These are phyloP conservation scores for Epichloe typhina DNA, from an alignment of 2,329 filamentous ascomycete genomes.

Conservation along the genomic window DNA sequence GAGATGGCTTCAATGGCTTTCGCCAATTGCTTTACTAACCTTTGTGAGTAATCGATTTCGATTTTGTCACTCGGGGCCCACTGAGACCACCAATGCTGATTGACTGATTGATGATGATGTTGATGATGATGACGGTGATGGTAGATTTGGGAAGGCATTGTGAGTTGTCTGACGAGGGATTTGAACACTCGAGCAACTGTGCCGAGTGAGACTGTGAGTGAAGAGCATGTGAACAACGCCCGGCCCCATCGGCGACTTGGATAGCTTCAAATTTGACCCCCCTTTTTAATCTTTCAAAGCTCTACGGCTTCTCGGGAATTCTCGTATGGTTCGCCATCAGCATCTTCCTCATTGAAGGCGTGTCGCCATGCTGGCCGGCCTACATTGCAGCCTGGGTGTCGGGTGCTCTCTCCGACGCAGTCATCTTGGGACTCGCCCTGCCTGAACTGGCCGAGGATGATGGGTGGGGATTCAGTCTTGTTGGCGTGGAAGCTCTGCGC, in stretches of 20 bases:
- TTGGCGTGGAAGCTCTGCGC: not conserved
- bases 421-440: not conserved
- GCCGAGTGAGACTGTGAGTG: not conserved
- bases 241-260: too few species aligned
- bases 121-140: too few species aligned
- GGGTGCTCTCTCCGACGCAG: slow-evolving; percentile 3
- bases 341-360: slow-evolving; percentile 5
- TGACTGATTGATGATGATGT: not conserved
- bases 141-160: slow-evolving; percentile 1
- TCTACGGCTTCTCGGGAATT: slow-evolving; percentile 4
- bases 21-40: slow-evolving; percentile 1
- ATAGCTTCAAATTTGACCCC: not conserved
- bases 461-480: not conserved
- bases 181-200: not conserved
- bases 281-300: not conserved
- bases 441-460: not conserved
- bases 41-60: slow-evolving; percentile 2
- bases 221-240: not conserved
- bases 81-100: not conserved
- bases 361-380: slow-evolving; percentile 6
- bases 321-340: slow-evolving; percentile 6
- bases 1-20: not conserved
- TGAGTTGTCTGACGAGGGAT: not conserved
- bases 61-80: not conserved
- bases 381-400: slow-evolving; percentile 5